Percentiles rank a stretch among this genome's conserved stretches.
phyloP scores from a whole-genome alignment of 768 basidiomycete species.

The Infundibulicybe gibba region DNA sequence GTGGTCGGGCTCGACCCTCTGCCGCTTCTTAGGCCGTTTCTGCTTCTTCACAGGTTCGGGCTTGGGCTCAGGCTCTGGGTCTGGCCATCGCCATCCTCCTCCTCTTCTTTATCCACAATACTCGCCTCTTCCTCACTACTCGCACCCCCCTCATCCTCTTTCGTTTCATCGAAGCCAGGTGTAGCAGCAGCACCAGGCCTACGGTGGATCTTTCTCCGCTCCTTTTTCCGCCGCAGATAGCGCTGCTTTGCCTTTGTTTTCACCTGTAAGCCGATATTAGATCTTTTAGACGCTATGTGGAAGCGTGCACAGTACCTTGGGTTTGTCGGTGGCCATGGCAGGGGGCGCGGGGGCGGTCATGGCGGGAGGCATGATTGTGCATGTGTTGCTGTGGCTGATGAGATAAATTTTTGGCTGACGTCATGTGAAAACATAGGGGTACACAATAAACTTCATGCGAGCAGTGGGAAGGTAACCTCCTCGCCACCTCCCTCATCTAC shows the following conservation, averaged over 20 bases:
- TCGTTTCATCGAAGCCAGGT: slow-evolving; percentile 11
- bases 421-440: no score
- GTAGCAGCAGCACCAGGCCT: slow-evolving; percentile 11
- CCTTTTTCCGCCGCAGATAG: slow-evolving; percentile 72
- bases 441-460: no score
- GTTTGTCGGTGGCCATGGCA: neutral
- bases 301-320: slow-evolving; percentile 13
- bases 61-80: slow-evolving; percentile 17
- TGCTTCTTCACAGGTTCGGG: slow-evolving; percentile 9
- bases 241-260: slow-evolving; percentile 73
- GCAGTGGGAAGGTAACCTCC: no score
- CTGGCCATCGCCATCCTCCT: slow-evolving; percentile 9
- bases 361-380: no score
- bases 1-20: slow-evolving; percentile 24
- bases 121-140: no score
- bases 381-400: no score
- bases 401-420: no score
- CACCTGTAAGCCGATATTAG: slow-evolving; percentile 25
- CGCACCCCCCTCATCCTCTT: no score
- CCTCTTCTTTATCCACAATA: slow-evolving; percentile 11
- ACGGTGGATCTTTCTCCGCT: slow-evolving; percentile 47
- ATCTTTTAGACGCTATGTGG: neutral
- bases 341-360: no score
- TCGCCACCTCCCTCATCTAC: no score
- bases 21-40: slow-evolving; percentile 41